Percentiles rank a stretch among this genome's conserved stretches.
These are phyloP conservation scores for Saturnispora dispora DNA, from an alignment of 805 yeast species.

Conservation along the genomic window DNA sequence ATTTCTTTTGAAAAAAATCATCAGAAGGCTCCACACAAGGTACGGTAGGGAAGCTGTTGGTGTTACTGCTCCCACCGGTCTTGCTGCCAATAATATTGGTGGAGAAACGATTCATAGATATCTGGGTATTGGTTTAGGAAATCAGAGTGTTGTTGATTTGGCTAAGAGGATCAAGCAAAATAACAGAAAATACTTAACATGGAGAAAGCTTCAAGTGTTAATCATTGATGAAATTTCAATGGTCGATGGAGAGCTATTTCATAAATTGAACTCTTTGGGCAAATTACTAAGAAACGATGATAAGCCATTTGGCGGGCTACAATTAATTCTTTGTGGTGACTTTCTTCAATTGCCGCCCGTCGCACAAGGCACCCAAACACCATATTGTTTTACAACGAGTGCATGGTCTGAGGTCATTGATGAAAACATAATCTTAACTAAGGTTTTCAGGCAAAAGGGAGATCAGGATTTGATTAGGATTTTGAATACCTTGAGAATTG, in stretches of 20 bases:
- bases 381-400: constrained; percentile 67
- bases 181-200: constrained; percentile 36
- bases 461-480: constrained; percentile 67
- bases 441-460: constrained; percentile 84
- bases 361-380: constrained; percentile 30
- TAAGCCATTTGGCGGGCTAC: constrained; percentile 90
- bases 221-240: constrained; percentile 91
- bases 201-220: constrained; percentile 63
- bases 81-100: constrained; percentile 91
- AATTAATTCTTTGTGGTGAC: constrained; percentile 85
- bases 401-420: constrained; percentile 60
- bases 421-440: constrained; percentile 59
- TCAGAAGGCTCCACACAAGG: constrained; percentile 38
- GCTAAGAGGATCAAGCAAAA: constrained; percentile 41
- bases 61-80: constrained; percentile 90
- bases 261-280: constrained; percentile 67
- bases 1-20: constrained; percentile 54
- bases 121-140: constrained; percentile 79
- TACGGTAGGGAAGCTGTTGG: constrained; percentile 52
- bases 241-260: constrained; percentile 75
- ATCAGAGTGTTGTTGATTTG: constrained; percentile 32
- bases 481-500: constrained; percentile 74
- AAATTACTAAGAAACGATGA: constrained; percentile 37
- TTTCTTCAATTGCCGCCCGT: constrained; percentile 96
- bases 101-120: constrained; percentile 83